Conservation (phyloP, 2,329 filamentous ascomycete species). For the Nemania sp. region DNA sequence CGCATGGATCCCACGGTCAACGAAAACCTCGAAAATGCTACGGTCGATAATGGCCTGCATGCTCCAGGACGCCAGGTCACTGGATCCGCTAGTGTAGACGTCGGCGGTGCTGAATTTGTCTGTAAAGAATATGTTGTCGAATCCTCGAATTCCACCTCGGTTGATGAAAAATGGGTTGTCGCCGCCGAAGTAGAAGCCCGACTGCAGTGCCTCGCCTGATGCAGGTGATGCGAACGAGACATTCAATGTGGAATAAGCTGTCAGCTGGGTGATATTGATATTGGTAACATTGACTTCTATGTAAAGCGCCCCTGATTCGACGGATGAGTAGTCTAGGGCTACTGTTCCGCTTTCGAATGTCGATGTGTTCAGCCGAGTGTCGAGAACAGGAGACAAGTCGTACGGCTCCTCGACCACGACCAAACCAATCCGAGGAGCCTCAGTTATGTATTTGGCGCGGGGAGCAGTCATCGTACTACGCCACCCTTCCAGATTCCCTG, state of each 20-base stretch:
- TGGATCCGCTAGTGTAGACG: conserved; percentile 28
- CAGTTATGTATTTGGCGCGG: conserved; percentile 55
- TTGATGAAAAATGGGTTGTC: conserved; percentile 57
- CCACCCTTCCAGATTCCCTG: conserved; percentile 56
- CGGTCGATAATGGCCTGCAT: conserved; percentile 58
- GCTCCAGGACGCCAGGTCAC: conserved; percentile 26
- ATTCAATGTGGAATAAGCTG: conserved; percentile 46
- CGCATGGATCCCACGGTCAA: conserved; percentile 55
- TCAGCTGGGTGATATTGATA: conserved; percentile 35
- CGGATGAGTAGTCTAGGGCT: conserved; percentile 53
- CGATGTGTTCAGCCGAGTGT: conserved; percentile 49
- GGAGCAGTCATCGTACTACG: conserved; percentile 57
- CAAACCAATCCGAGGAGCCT: conserved; percentile 55
- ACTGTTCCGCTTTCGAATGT: conserved; percentile 54
- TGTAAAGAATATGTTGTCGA: conserved; percentile 59
- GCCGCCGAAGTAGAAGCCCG: conserved; percentile 54
- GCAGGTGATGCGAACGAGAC: conserved; percentile 57
- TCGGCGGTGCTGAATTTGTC: conserved; percentile 51
- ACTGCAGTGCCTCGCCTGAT: conserved; percentile 53
- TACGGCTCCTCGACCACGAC: conserved; percentile 56
- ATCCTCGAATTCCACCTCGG: conserved; percentile 53
- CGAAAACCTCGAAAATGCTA: conserved; percentile 58
- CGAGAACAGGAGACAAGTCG: conserved; percentile 53
- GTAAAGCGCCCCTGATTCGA: conserved; percentile 57
- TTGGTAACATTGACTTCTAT: conserved; percentile 55